Evolutionary conservation across 768 basidiomycete species (phyloP), one percentile per base, ranked within the genome.

Genomic region (Filobasidium wieringae): DNA sequence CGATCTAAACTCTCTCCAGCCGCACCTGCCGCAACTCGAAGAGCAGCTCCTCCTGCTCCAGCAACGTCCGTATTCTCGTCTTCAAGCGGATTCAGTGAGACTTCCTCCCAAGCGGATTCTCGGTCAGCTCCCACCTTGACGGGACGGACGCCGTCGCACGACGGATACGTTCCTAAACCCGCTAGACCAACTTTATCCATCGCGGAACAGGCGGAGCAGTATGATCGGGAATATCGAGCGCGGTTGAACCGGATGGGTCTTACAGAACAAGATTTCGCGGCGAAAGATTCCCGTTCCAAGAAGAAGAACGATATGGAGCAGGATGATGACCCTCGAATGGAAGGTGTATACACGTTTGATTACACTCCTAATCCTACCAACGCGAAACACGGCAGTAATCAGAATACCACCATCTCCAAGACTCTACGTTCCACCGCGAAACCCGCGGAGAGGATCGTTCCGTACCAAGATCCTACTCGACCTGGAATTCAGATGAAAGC

Each of bases 271-370:
- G n/a, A n/a, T n/a, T n/a, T n/a, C n/a, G n/a, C n/a, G n/a, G n/a
- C n/a, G n/a, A n/a, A n/a, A n/a, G n/a, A n/a, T n/a, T n/a, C n/a
- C n/a, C n/a, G n/a, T n/a, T n/a, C n/a, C n/a, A n/a, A n/a, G 43
- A 26, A 11, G 43, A 47, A 19, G 43, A 47, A 19, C 22, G 22
- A 26, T 47, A 47, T 24, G 22, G 43, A 27, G 22, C 22, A 47
- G n/a, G 29, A 47, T 47, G 43, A 47, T 22, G 43, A 47, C 29
- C 43, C 43, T 22, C 43, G 43, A 4, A 47, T 47, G 9, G 56
- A 57, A 26, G 56, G 56, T 8, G 30, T 57, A 32, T 57, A 57
- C 19, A 57, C 56, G 11, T 57, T 50, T 39, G 56, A 51, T 22
- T 57, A 57, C 36, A 40, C 53, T 15, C 43, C 43, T 27, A 47